phyloP scores from a whole-genome alignment of 805 yeast genomes.

The Metschnikowia hibisci region DNA sequence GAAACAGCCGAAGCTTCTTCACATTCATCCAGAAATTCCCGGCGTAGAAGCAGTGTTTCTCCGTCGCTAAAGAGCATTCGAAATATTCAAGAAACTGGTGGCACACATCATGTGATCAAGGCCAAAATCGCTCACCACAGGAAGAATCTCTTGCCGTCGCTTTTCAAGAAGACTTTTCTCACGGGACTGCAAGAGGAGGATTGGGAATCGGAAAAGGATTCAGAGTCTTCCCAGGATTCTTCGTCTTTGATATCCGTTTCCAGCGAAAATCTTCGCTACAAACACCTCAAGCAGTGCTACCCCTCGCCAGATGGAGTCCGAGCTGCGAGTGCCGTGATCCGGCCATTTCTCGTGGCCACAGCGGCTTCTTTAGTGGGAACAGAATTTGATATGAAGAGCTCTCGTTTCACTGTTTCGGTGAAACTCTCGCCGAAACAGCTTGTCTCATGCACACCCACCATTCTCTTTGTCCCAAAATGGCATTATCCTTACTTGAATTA shows the following conservation, averaged over 20 bases:
- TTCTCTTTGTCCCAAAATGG: slow-evolving; percentile 65
- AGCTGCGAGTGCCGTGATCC: slow-evolving; percentile 66
- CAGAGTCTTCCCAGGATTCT: slow-evolving; percentile 6
- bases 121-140: slow-evolving; percentile 11
- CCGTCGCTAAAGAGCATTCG: slow-evolving; percentile 14
- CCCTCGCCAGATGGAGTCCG: slow-evolving; percentile 61
- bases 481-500: slow-evolving; percentile 56
- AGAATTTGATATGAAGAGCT: slow-evolving; percentile 53
- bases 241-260: slow-evolving; percentile 13
- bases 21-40: slow-evolving; percentile 7
- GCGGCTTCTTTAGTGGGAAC: slow-evolving; percentile 54
- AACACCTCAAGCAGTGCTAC: slow-evolving; percentile 32
- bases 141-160: slow-evolving; percentile 10
- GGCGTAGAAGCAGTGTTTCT: slow-evolving; percentile 13
- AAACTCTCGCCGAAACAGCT: slow-evolving; percentile 3
- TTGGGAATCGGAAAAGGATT: slow-evolving; percentile 5
- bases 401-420: slow-evolving; percentile 48
- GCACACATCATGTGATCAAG: slow-evolving; percentile 9
- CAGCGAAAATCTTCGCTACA: slow-evolving; percentile 16
- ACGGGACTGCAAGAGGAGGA: slow-evolving; percentile 4
- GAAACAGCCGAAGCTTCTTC: slow-evolving; percentile 11
- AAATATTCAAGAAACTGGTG: slow-evolving; percentile 6
- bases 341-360: slow-evolving; percentile 71
- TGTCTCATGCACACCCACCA: slow-evolving; percentile 40
- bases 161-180: slow-evolving; percentile 9